Evolutionary conservation across 2,329 filamentous ascomycete species (phyloP).

Genomic region (Fusarium falciforme): DNA sequence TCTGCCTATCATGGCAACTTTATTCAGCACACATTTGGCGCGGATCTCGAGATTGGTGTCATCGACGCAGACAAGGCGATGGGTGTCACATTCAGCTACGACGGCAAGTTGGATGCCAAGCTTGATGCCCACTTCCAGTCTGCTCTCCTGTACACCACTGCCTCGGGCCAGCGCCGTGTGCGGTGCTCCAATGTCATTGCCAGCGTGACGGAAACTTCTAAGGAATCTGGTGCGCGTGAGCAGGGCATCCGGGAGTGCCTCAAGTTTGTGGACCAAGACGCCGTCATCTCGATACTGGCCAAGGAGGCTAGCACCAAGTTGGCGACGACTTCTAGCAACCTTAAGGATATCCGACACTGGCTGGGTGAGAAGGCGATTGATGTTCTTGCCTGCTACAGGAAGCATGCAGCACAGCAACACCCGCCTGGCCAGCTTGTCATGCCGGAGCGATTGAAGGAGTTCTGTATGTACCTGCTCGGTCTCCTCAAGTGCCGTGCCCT

Average conservation of each 20-base stretch:
- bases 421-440: constrained; percentile 94
- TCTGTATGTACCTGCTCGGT: constrained; percentile 94
- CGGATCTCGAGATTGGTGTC: constrained; percentile 92
- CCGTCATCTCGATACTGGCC: constrained; percentile 86
- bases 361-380: constrained; percentile 94
- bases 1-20: constrained; percentile 97
- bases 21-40: constrained; percentile 92
- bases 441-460: constrained; percentile 95
- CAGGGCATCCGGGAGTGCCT: constrained; percentile 80
- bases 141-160: constrained; percentile 92
- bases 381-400: constrained; percentile 90
- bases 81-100: constrained; percentile 91
- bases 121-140: constrained; percentile 98
- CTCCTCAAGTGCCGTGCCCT: constrained; percentile 91
- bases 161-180: constrained; percentile 87
- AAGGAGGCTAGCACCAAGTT: constrained; percentile 95
- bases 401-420: constrained; percentile 87
- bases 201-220: constrained; percentile 79
- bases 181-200: constrained; percentile 94
- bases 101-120: constrained; percentile 97
- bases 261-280: constrained; percentile 96
- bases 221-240: constrained; percentile 52
- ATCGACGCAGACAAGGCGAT: constrained; percentile 95
- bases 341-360: constrained; percentile 87
- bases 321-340: constrained; percentile 71